These are phyloP conservation scores for Basipetospora chlamydospora DNA, from an alignment of 2,329 filamentous ascomycete genomes.

Conservation along the genomic window DNA sequence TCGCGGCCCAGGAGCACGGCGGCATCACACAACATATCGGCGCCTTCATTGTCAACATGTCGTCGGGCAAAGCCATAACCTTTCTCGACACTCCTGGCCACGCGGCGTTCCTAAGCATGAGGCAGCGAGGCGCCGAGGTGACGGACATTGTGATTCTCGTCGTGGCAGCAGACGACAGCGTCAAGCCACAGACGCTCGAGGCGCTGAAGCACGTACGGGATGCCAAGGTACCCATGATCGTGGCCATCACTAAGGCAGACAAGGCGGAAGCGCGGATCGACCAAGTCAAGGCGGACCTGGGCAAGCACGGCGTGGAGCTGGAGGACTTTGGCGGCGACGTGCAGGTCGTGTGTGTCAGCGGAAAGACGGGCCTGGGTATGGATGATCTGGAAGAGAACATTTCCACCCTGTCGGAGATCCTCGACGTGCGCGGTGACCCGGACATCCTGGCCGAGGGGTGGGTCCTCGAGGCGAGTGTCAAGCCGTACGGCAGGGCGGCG, in stretches of 20 bases:
- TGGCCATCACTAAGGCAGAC: constrained; percentile 96
- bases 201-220: constrained; percentile 84
- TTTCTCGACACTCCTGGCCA: constrained; percentile 96
- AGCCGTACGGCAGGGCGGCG: constrained; percentile 68
- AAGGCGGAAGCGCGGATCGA: constrained; percentile 71
- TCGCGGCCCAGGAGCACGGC: constrained; percentile 82
- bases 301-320: constrained; percentile 70
- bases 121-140: constrained; percentile 84
- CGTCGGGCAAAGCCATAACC: constrained; percentile 77
- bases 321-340: constrained; percentile 93
- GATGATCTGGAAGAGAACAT: constrained; percentile 82
- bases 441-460: constrained; percentile 77
- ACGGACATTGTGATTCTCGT: constrained; percentile 95
- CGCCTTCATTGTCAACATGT: constrained; percentile 83
- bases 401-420: constrained; percentile 69
- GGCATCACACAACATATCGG: constrained; percentile 98
- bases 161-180: constrained; percentile 90
- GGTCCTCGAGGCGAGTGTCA: constrained; percentile 84
- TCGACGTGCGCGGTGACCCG: constrained; percentile 72
- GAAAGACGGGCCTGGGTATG: constrained; percentile 89
- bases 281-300: constrained; percentile 75
- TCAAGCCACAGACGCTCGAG: constrained; percentile 93
- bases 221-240: constrained; percentile 86
- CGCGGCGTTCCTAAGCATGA: constrained; percentile 90
- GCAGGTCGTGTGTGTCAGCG: constrained; percentile 80